Conservation (phyloP, 805 yeast species). For the Ogataea naganishii region DNA sequence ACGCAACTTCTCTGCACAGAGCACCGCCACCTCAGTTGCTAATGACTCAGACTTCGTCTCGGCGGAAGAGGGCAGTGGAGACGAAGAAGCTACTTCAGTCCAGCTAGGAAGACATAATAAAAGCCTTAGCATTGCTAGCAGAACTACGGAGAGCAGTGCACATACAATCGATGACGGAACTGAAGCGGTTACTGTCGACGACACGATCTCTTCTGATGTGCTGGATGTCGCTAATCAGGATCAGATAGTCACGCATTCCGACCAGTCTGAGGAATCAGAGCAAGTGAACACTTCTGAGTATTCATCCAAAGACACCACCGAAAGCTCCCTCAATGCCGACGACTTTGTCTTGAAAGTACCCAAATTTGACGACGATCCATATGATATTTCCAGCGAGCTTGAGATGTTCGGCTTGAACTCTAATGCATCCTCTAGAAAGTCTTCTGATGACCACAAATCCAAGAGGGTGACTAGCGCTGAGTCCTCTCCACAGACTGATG, state of each 20-base stretch:
- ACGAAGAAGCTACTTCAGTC: slow-evolving; percentile 6
- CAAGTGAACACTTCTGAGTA: slow-evolving; percentile 21
- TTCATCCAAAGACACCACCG: slow-evolving; percentile 27
- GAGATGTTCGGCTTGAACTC: not conserved
- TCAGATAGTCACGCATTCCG: not conserved
- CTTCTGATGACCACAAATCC: slow-evolving; percentile 3
- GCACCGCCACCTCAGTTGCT: slow-evolving; percentile 15
- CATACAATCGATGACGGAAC: slow-evolving; percentile 1
- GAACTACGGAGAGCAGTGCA: slow-evolving; percentile 1
- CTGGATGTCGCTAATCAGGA: slow-evolving; percentile 1
- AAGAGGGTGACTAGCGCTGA: slow-evolving; percentile 15
- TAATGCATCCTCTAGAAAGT: slow-evolving; percentile 2
- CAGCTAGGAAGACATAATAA: not conserved
- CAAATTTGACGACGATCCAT: slow-evolving; percentile 31
- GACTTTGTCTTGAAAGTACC: slow-evolving; percentile 23
- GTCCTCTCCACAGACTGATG: slow-evolving; percentile 17
- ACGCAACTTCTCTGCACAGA: slow-evolving; percentile 17
- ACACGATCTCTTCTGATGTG: not conserved
- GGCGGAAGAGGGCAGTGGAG: slow-evolving; percentile 19
- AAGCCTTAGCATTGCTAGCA: slow-evolving; percentile 2
- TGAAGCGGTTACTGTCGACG: slow-evolving; percentile 1
- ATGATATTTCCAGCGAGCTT: slow-evolving; percentile 32
- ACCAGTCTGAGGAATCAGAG: not conserved
- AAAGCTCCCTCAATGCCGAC: slow-evolving; percentile 22
- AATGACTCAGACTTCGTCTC: slow-evolving; percentile 24